Evolutionary conservation across 2,329 filamentous ascomycete genomes (phyloP).

Genomic region (Whalleya microplaca): DNA sequence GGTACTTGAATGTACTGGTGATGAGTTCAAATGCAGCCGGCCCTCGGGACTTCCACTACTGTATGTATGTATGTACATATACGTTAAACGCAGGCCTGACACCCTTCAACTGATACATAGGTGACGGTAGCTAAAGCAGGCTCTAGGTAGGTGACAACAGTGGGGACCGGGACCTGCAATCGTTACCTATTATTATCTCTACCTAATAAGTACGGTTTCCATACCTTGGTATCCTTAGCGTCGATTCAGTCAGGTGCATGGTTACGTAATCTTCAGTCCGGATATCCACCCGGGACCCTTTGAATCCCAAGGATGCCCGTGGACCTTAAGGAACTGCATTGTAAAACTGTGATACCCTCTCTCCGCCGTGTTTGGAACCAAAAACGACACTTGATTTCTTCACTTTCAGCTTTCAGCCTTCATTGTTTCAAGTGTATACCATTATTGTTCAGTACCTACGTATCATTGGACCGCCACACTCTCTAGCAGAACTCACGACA

Average conservation of each 20-base stretch:
- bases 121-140: no score
- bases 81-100: no score
- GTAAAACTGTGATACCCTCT: background rate
- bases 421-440: background rate
- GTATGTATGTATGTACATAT: no score
- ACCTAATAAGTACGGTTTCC: background rate
- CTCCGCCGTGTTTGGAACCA: background rate
- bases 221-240: background rate
- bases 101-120: no score
- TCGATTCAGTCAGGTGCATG: no score
- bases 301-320: background rate
- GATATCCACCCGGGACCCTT: background rate
- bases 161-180: no score
- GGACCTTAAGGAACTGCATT: background rate
- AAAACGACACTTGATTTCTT: background rate
- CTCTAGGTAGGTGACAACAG: no score
- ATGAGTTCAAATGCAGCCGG: no score
- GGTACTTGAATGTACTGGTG: no score
- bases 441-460: background rate
- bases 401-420: background rate
- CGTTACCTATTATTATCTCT: no score
- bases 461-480: background rate
- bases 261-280: background rate
- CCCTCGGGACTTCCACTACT: no score
- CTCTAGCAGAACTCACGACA: no score